A percentile compares a stretch with the other conserved stretches of the same genome.
Evolutionary conservation across 345 rosid genomes (phyloP).

Genomic region (Acer campestre): DNA sequence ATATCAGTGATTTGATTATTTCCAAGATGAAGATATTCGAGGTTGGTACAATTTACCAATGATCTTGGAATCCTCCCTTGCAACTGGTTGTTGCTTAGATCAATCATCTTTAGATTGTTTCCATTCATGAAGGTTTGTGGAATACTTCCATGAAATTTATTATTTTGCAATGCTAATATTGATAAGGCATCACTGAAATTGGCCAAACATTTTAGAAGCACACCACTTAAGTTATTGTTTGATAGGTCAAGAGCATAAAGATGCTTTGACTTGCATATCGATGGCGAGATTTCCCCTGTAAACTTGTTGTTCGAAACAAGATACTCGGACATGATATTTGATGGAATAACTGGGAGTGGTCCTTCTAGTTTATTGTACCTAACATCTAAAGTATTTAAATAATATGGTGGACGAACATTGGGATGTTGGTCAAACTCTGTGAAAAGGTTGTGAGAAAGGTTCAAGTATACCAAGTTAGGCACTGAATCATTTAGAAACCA

Average conservation of each 20-base stretch:
- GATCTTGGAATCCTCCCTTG: not conserved
- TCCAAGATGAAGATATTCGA: not conserved
- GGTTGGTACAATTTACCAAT: not conserved
- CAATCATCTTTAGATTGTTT: not conserved
- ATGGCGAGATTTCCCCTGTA: not conserved
- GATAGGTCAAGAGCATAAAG: not conserved
- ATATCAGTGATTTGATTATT: not conserved
- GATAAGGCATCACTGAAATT: not conserved
- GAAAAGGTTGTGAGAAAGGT: too few relatives aligned
- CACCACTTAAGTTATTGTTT: not conserved
- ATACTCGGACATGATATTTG: not conserved
- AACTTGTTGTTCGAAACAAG: not conserved
- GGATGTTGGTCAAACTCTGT: too few relatives aligned
- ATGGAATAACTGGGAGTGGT: not conserved
- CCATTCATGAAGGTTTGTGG: not conserved
- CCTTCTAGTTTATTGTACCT: not conserved
- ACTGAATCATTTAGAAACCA: too few relatives aligned
- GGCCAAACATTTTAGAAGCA: not conserved
- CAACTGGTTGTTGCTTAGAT: not conserved
- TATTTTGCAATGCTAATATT: not conserved
- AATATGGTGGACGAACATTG: too few relatives aligned
- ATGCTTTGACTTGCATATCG: not conserved
- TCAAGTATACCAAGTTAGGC: too few relatives aligned
- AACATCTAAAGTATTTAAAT: not conserved
- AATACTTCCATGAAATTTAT: not conserved